Evolutionary conservation across 208 protist species (phyloP).

Genomic region (Angomonas deanei): DNA sequence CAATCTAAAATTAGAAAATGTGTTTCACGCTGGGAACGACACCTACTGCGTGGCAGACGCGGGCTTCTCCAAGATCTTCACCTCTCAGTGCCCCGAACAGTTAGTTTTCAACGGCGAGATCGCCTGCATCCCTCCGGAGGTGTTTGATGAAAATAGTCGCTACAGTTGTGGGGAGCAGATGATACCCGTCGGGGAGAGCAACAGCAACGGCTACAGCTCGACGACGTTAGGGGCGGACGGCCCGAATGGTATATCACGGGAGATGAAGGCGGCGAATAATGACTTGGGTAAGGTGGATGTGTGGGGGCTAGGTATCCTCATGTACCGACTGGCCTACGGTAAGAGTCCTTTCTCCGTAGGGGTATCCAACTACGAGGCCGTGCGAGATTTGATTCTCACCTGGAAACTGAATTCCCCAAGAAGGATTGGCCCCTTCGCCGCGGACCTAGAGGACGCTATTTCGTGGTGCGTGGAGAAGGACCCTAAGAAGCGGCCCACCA

Average conservation of each 20-base stretch:
- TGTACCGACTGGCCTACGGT: slow-evolving; percentile 81
- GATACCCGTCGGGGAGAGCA: not conserved
- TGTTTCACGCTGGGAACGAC: slow-evolving; percentile 45
- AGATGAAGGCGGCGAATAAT: not conserved
- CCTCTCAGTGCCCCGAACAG: slow-evolving; percentile 62
- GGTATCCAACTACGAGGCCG: slow-evolving; percentile 46
- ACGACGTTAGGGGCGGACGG: not conserved
- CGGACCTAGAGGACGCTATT: slow-evolving; percentile 51
- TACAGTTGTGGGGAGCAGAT: slow-evolving; percentile 12
- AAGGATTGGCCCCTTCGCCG: slow-evolving; percentile 38
- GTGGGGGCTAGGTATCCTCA: slow-evolving; percentile 77
- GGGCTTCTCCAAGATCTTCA: slow-evolving; percentile 67
- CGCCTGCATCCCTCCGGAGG: slow-evolving; percentile 70
- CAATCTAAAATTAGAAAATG: slow-evolving; percentile 79
- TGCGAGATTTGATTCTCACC: slow-evolving; percentile 27
- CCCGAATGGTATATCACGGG: not conserved
- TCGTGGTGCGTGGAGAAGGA: slow-evolving; percentile 47
- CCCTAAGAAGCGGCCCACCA: slow-evolving; percentile 39
- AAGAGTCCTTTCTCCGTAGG: slow-evolving; percentile 52
- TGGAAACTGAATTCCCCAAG: slow-evolving; percentile 34
- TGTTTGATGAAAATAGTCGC: slow-evolving; percentile 39
- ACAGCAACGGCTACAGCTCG: not conserved
- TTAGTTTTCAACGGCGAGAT: slow-evolving; percentile 83
- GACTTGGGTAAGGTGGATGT: slow-evolving; percentile 51
- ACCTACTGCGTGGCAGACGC: slow-evolving; percentile 66